Percentiles rank a stretch among this genome's conserved stretches.
Conservation (phyloP, 352 stramenopile genomes). For the Pythium myriotylum region DNA sequence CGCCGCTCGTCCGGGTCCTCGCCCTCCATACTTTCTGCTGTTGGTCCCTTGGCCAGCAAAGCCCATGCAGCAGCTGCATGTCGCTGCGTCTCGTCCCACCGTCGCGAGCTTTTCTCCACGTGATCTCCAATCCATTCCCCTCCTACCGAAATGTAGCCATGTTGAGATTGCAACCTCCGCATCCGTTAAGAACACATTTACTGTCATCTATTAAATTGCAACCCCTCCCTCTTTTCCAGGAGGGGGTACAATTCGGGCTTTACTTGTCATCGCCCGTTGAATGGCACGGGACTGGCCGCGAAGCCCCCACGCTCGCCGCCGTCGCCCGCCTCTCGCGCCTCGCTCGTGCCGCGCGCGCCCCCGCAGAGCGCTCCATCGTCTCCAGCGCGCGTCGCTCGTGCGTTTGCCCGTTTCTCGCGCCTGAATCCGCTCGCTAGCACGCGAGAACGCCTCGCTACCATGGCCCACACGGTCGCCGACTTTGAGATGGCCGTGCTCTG, state of each 20-base stretch:
- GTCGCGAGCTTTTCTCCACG: constrained; percentile 21
- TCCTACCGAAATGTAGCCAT: constrained; percentile 20
- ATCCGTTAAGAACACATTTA: no score
- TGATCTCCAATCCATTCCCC: constrained; percentile 7
- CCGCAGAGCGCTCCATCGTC: not conserved
- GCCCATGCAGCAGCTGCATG: no score
- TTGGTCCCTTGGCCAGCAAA: no score
- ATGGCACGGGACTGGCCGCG: constrained; percentile 9
- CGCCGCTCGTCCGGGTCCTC: constrained; percentile 10
- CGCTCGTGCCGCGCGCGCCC: constrained; percentile 4
- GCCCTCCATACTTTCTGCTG: no score
- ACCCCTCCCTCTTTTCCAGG: not conserved
- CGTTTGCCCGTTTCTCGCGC: not conserved
- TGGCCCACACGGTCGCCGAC: constrained; percentile 41
- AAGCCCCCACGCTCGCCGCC: not conserved
- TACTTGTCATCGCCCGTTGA: constrained; percentile 5
- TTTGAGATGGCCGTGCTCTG: constrained; percentile 80
- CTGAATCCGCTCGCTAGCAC: not conserved
- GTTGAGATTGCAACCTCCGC: no score
- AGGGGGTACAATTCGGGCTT: no score
- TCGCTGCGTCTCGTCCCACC: no score
- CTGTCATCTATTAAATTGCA: not conserved
- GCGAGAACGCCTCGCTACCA: not conserved
- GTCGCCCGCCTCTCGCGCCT: not conserved
- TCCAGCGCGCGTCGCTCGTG: not conserved